These are phyloP conservation scores for Candida nonsorbophila DNA, from an alignment of 805 yeast genomes.

Conservation along the genomic window DNA sequence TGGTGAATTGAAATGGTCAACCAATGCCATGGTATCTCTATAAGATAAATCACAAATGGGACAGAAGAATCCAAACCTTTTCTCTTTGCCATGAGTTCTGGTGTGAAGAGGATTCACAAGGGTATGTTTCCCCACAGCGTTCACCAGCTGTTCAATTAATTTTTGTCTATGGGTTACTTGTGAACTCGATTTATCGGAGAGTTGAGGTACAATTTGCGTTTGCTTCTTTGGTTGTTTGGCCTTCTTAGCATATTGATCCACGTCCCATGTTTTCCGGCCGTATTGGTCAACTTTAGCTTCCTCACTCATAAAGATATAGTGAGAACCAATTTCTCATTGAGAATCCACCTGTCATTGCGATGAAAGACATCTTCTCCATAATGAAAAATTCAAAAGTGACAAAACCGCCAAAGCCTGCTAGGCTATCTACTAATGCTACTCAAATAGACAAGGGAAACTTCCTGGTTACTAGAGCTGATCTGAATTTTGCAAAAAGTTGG, in stretches of 20 bases:
- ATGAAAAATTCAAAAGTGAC: neutral
- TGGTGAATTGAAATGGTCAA: slow-evolving; percentile 79
- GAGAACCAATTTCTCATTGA: too few species aligned
- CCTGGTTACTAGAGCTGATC: neutral
- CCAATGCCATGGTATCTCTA: slow-evolving; percentile 74
- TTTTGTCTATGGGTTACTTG: slow-evolving; percentile 25
- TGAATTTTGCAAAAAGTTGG: neutral
- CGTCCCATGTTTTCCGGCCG: slow-evolving; percentile 74
- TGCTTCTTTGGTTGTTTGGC: slow-evolving; percentile 28
- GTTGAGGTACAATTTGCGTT: slow-evolving; percentile 1
- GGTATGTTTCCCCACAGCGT: slow-evolving; percentile 29
- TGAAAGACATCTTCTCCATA: neutral
- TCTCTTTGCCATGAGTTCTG: slow-evolving; percentile 31
- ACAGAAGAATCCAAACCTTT: slow-evolving; percentile 81
- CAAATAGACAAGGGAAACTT: too few species aligned
- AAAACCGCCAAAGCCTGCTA: neutral
- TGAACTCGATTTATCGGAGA: slow-evolving; percentile 6
- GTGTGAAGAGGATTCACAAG: slow-evolving; percentile 16
- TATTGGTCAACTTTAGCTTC: slow-evolving; percentile 41
- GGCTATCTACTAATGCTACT: too few species aligned
- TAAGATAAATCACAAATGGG: slow-evolving; percentile 73
- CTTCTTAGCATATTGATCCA: slow-evolving; percentile 52
- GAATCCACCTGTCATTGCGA: neutral
- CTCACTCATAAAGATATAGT: too few species aligned
- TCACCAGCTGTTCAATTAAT: slow-evolving; percentile 24